phyloP scores from a whole-genome alignment of 768 basidiomycete genomes.

The Tephrocybe sp. region DNA sequence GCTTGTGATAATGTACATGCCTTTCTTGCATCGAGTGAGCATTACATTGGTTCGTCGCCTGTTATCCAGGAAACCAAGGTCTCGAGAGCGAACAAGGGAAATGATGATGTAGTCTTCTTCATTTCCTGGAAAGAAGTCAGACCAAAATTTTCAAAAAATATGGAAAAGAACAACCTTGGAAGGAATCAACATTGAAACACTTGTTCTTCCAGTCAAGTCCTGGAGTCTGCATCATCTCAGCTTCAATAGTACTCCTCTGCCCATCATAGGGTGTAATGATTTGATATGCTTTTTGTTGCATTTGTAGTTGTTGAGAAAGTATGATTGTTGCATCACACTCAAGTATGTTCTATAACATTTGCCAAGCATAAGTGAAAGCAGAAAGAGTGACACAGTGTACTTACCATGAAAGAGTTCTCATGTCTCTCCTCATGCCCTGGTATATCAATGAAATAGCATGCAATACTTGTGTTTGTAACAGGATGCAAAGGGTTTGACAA shows the following conservation, averaged over 20 bases:
- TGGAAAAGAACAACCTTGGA: conserved; percentile 57
- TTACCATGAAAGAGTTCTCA: conserved; percentile 36
- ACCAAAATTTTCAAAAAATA: conserved; percentile 1
- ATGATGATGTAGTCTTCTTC: conserved; percentile 80
- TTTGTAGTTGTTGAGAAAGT: conserved; percentile 58
- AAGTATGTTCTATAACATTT: conserved; percentile 51
- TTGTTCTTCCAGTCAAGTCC: conserved; percentile 65
- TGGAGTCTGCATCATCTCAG: conserved; percentile 43
- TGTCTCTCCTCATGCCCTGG: conserved; percentile 34
- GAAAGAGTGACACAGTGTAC: conserved; percentile 5
- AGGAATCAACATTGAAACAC: conserved; percentile 84
- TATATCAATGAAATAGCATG: conserved; percentile 71
- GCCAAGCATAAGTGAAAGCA: neutral
- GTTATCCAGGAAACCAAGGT: conserved; percentile 67
- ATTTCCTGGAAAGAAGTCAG: conserved; percentile 54
- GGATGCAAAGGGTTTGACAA: conserved; percentile 52
- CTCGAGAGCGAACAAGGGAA: conserved; percentile 59
- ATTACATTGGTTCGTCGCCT: conserved; percentile 81
- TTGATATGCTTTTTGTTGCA: conserved; percentile 46
- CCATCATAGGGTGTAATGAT: conserved; percentile 85
- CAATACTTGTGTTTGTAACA: conserved; percentile 38
- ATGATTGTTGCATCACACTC: conserved; percentile 59
- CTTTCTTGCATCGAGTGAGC: conserved; percentile 77
- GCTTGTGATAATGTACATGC: conserved; percentile 75
- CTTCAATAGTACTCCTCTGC: conserved; percentile 63